Evolutionary conservation across 2,329 filamentous ascomycete genomes (phyloP).

Genomic region (Trichoderma sp.): DNA sequence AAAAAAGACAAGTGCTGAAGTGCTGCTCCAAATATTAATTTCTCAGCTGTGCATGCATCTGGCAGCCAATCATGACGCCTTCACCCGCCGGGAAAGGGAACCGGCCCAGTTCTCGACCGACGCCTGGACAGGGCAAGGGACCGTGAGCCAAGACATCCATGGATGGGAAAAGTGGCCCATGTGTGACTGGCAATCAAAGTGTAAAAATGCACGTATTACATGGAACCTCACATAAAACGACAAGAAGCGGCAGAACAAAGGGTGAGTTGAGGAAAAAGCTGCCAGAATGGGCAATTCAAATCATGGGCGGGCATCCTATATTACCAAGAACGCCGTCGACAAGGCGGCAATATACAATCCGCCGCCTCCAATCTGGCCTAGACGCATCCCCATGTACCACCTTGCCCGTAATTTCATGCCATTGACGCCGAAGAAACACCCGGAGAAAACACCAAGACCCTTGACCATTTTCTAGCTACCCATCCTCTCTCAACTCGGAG

Average conservation of each 20-base stretch:
- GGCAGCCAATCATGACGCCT: conserved; percentile 13
- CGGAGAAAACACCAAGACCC: not conserved
- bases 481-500: conserved; percentile 14
- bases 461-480: not conserved
- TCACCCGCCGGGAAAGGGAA: conserved; percentile 17
- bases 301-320: conserved; percentile 3
- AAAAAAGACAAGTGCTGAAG: not conserved
- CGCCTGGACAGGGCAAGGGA: not conserved
- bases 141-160: not conserved
- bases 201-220: not conserved
- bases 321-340: conserved; percentile 4
- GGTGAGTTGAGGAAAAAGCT: not conserved
- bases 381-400: not conserved
- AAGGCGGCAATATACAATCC: not conserved
- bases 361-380: not conserved
- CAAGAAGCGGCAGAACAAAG: not conserved
- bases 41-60: conserved; percentile 3
- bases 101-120: conserved; percentile 10
- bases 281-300: not conserved
- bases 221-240: not conserved
- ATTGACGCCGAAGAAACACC: not conserved
- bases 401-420: not conserved
- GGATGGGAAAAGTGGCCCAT: not conserved
- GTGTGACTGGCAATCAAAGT: not conserved
- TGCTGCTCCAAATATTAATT: not conserved